Evolutionary conservation across 2,329 filamentous ascomycete species (phyloP), one percentile per base, ranked within the genome.

Genomic region (Hymenoscyphus infarciens): DNA sequence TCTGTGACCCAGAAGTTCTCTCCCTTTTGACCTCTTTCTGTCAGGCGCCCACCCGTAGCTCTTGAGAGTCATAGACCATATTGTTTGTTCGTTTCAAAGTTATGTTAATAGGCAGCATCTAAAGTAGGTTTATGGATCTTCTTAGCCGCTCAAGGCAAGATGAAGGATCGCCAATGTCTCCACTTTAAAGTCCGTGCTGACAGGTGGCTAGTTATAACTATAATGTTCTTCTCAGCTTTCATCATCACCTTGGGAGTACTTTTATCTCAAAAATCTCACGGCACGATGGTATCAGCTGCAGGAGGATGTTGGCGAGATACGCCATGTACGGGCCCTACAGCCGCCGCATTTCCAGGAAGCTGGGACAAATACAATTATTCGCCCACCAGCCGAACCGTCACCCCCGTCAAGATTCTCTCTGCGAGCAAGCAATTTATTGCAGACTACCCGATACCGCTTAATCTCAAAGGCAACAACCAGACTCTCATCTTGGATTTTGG

Each of bases 281-380:
- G 19, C 7, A 19, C 56, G 16, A 29, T 61, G 52, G 59, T 42
- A 45, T n/a, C 13, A 55, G 25, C 63, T 31, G 64, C 66, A n/a
- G 61, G 56, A n/a, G 53, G 56, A 16, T 87, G 84, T 70, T 87
- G 84, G 84, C 76, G 81, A 63, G 72, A 84, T 60, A 82, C 81
- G 1, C 71, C 77, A 22, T 88, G 85, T 69, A 80, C 76, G 22
- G 80, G 80, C 2, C 79, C 82, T 3, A 71, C 71, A 10, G 72
- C 79, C 5, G 71, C 80, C 6, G 78, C 83, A 0, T 87, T 87
- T 64, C 77, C 79, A 1, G 85, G 85, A 35, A 73, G 74, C 16
- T 87, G 85, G 85, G 81, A 87, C 35, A 72, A 77, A 0, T 82
- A 84, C 67, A 87, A 83, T 57, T 85, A 80, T 66, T 80, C 84